phyloP scores from a whole-genome alignment of 2,329 filamentous ascomycete species.

The Boeremia exigua region DNA sequence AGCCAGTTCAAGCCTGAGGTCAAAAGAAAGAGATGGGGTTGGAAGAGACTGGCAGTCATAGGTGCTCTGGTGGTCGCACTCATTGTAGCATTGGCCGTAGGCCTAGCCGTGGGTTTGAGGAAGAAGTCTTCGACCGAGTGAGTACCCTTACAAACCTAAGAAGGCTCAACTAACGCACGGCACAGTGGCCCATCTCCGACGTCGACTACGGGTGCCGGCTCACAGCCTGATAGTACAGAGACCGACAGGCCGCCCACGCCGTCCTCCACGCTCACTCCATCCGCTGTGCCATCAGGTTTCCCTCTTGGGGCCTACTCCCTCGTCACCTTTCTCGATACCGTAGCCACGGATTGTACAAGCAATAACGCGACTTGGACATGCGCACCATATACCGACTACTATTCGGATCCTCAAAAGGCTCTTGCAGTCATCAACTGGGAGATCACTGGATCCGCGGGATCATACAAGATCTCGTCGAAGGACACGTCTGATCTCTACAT shows the following conservation, averaged over 20 bases:
- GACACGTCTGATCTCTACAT: slow-evolving; percentile 60
- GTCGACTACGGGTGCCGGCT: slow-evolving; percentile 5
- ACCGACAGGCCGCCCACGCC: slow-evolving; percentile 20
- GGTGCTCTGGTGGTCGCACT: slow-evolving; percentile 38
- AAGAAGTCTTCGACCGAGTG: slow-evolving; percentile 41
- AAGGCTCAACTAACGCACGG: slow-evolving; percentile 4
- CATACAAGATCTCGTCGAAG: slow-evolving; percentile 63
- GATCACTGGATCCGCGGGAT: slow-evolving; percentile 53
- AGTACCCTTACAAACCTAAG: background rate
- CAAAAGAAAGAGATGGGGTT: slow-evolving; percentile 42
- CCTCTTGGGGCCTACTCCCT: slow-evolving; percentile 69
- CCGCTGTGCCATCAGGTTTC: slow-evolving; percentile 51
- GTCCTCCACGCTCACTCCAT: slow-evolving; percentile 24
- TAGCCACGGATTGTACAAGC: slow-evolving; percentile 63
- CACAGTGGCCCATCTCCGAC: slow-evolving; percentile 5
- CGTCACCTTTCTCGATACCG: slow-evolving; percentile 62
- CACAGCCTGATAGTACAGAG: slow-evolving; percentile 10
- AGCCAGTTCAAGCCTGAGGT: slow-evolving; percentile 21
- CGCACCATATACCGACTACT: slow-evolving; percentile 63
- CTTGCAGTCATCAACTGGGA: slow-evolving; percentile 67
- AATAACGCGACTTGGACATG: slow-evolving; percentile 67
- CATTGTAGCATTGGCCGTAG: slow-evolving; percentile 49
- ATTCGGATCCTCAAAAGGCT: slow-evolving; percentile 48
- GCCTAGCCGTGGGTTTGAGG: slow-evolving; percentile 51
- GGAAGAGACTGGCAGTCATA: slow-evolving; percentile 49